These are phyloP conservation scores for Diaporthe ampelina DNA, from an alignment of 2,329 filamentous ascomycete species.

Conservation along the genomic window DNA sequence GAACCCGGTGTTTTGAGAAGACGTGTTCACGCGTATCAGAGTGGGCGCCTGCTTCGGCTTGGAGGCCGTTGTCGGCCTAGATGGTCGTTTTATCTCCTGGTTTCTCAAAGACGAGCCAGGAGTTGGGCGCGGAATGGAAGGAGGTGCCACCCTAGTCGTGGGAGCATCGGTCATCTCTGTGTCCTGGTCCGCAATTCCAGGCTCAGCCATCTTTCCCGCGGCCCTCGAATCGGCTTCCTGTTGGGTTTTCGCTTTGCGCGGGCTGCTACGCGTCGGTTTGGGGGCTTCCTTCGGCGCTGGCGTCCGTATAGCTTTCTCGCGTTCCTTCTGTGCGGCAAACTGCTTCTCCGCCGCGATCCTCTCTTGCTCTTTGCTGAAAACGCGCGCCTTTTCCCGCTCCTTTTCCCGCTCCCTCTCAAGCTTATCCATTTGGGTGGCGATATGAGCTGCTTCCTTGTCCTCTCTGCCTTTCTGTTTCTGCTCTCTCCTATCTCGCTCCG, in stretches of 20 bases:
- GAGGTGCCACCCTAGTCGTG: slow-evolving; percentile 67
- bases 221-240: slow-evolving; percentile 49
- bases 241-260: slow-evolving; percentile 61
- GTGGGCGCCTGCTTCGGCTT: slow-evolving; percentile 79
- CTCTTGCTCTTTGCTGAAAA: slow-evolving; percentile 71
- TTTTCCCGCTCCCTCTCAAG: slow-evolving; percentile 78
- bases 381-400: slow-evolving; percentile 76
- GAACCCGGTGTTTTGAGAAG: slow-evolving; percentile 72
- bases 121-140: slow-evolving; percentile 68
- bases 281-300: slow-evolving; percentile 56
- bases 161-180: slow-evolving; percentile 70
- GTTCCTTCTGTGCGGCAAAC: slow-evolving; percentile 66
- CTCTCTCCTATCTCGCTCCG: slow-evolving; percentile 71
- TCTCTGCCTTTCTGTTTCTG: slow-evolving; percentile 75
- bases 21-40: slow-evolving; percentile 78
- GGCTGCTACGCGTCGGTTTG: slow-evolving; percentile 64
- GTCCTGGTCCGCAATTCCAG: slow-evolving; percentile 57
- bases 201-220: slow-evolving; percentile 49
- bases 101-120: slow-evolving; percentile 63
- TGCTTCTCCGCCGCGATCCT: slow-evolving; percentile 65
- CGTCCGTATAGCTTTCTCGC: slow-evolving; percentile 55
- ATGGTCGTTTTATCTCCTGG: slow-evolving; percentile 70
- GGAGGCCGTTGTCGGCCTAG: slow-evolving; percentile 69
- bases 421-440: slow-evolving; percentile 72
- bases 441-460: slow-evolving; percentile 71